A percentile compares a stretch with the other conserved stretches of the same genome.
Conservation (phyloP, 2,329 filamentous ascomycete genomes). For the Elsinoe perseae region DNA sequence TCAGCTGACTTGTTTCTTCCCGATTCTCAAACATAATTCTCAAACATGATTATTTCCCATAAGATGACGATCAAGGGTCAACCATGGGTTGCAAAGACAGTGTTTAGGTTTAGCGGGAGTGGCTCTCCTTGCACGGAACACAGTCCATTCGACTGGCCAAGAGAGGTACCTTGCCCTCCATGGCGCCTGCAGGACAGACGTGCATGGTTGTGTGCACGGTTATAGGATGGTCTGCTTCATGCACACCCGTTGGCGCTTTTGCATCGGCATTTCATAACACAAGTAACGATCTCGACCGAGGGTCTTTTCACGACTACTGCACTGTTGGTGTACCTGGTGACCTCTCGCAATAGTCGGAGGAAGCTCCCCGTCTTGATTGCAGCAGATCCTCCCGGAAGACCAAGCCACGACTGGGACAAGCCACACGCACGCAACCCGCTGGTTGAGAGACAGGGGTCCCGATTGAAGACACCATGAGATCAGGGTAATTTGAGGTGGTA, state of each 20-base stretch:
- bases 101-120: slow-evolving; percentile 1
- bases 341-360: neutral
- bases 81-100: neutral
- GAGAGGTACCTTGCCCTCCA: neutral
- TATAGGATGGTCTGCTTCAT: neutral
- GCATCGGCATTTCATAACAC: neutral
- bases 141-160: neutral
- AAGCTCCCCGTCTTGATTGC: neutral
- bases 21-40: neutral
- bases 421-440: neutral
- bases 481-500: neutral
- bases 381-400: neutral
- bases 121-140: neutral
- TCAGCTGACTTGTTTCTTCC: neutral
- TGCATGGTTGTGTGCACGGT: neutral
- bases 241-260: neutral
- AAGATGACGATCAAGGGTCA: neutral
- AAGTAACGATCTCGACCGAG: neutral
- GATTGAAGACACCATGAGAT: neutral
- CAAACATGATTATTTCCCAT: slow-evolving; percentile 1
- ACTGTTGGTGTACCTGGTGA: neutral
- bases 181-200: neutral
- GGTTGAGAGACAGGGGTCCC: neutral
- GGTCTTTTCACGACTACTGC: neutral
- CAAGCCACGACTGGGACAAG: neutral